These are phyloP conservation scores for Zymoseptoria brevis DNA, from an alignment of 2,329 filamentous ascomycete genomes.

Conservation along the genomic window DNA sequence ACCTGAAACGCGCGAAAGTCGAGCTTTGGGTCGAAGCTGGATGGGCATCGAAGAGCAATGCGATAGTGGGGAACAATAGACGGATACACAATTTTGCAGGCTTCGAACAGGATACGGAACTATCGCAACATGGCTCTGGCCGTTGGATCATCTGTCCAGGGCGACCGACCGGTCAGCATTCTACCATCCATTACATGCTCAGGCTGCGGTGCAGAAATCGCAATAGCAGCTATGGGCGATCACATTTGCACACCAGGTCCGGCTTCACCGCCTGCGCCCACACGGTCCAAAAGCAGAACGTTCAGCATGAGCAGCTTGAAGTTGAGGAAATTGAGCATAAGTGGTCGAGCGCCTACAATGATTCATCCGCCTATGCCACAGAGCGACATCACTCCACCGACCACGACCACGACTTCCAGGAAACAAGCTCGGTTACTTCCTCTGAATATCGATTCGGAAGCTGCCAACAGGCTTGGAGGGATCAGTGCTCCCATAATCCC, in stretches of 20 bases:
- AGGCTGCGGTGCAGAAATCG: conserved; percentile 65
- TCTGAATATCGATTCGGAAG: conserved; percentile 26
- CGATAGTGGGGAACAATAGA: background rate
- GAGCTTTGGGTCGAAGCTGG: background rate
- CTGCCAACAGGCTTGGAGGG: conserved; percentile 38
- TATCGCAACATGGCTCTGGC: conserved; percentile 22
- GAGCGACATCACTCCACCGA: background rate
- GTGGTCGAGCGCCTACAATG: conserved; percentile 16
- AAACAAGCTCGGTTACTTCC: conserved; percentile 13
- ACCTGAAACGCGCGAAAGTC: background rate
- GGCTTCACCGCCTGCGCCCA: conserved; percentile 8
- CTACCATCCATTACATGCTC: conserved; percentile 85
- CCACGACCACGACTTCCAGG: conserved; percentile 3
- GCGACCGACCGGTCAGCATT: conserved; percentile 56
- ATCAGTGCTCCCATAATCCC: conserved; percentile 44
- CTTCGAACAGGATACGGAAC: background rate
- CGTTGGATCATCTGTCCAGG: conserved; percentile 18
- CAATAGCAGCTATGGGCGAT: conserved; percentile 78
- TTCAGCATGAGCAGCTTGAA: conserved; percentile 23
- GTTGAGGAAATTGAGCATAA: conserved; percentile 14
- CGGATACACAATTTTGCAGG: background rate
- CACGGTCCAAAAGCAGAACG: conserved; percentile 10
- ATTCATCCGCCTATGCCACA: conserved; percentile 2
- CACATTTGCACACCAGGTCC: conserved; percentile 53
- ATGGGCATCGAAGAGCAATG: background rate